These are phyloP conservation scores for Ganoderma meredithae DNA, from an alignment of 1,284 basidiomycete species.

Conservation along the genomic window DNA sequence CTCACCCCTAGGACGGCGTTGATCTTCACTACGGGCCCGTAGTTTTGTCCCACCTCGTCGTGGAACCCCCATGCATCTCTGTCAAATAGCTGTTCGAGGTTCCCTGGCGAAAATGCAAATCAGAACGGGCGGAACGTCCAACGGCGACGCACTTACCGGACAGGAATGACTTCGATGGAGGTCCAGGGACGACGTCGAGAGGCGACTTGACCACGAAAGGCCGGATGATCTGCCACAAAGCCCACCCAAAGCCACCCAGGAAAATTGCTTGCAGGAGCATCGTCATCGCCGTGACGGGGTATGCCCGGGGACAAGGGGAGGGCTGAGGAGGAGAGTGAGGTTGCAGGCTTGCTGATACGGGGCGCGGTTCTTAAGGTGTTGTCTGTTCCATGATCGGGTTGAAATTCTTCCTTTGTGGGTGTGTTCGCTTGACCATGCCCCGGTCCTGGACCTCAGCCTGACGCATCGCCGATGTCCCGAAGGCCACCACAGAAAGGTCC, in stretches of 20 bases:
- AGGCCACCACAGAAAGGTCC: neutral
- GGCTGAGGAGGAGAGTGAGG: neutral
- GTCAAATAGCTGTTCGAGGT: conserved; percentile 30
- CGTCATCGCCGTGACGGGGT: neutral
- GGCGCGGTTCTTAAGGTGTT: neutral
- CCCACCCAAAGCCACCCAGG: conserved; percentile 15
- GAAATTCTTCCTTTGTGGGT: neutral
- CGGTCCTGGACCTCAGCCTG: neutral
- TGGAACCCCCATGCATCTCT: conserved; percentile 33
- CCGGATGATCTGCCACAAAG: conserved; percentile 21
- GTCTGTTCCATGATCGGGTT: neutral
- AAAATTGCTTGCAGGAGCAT: conserved; percentile 23
- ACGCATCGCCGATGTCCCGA: conserved; percentile 5
- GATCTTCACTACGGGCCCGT: conserved; percentile 30
- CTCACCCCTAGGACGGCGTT: conserved; percentile 28
- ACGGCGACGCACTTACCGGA: conserved; percentile 28
- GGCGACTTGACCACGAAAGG: conserved; percentile 30
- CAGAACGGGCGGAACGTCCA: neutral
- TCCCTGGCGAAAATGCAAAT: conserved; percentile 18
- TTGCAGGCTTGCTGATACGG: neutral
- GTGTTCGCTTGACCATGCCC: neutral
- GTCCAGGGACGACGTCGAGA: conserved; percentile 39
- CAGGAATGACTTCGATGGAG: conserved; percentile 28
- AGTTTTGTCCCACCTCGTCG: conserved; percentile 23
- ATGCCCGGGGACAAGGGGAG: conserved; percentile 43